These are phyloP conservation scores for Pichia terricola DNA, from an alignment of 1,139 yeast species.

Conservation along the genomic window DNA sequence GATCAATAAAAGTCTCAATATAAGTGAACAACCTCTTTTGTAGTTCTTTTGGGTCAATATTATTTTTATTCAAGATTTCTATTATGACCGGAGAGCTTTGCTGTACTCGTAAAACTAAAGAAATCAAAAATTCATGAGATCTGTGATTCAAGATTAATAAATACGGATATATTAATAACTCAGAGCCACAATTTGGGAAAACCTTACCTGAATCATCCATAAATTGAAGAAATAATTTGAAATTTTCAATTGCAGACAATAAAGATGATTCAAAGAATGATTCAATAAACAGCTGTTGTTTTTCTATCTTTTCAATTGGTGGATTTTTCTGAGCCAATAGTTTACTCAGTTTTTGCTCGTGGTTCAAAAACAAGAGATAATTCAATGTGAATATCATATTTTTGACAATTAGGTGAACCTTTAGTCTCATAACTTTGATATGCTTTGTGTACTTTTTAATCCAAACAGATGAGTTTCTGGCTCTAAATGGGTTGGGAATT, in stretches of 20 bases:
- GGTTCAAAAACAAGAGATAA: conserved; percentile 39
- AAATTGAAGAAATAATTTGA: conserved; percentile 25
- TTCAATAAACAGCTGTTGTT: conserved; percentile 23
- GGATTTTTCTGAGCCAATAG: conserved; percentile 22
- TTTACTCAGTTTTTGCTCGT: conserved; percentile 28
- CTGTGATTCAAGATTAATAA: conserved; percentile 40
- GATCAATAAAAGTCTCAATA: conserved; percentile 24
- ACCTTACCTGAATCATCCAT: conserved; percentile 20
- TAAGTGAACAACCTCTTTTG: conserved; percentile 24
- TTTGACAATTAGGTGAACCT: conserved; percentile 30
- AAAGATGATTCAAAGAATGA: conserved; percentile 26
- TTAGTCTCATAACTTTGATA: conserved; percentile 22
- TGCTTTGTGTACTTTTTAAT: conserved; percentile 17
- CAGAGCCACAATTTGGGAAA: conserved; percentile 27
- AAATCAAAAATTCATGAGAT: conserved; percentile 42
- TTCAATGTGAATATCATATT: conserved; percentile 37
- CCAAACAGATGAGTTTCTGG: conserved; percentile 12
- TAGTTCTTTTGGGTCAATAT: conserved; percentile 25
- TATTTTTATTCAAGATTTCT: conserved; percentile 24
- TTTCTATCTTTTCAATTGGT: conserved; percentile 21
- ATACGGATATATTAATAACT: conserved; percentile 36
- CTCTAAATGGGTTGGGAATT: conserved; percentile 12
- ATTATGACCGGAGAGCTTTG: conserved; percentile 25
- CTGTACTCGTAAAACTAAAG: conserved; percentile 35
- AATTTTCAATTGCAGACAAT: conserved; percentile 26